Evolutionary conservation across 192 early-diverging fungal genomes (phyloP).

Genomic region (Backusella westeae): DNA sequence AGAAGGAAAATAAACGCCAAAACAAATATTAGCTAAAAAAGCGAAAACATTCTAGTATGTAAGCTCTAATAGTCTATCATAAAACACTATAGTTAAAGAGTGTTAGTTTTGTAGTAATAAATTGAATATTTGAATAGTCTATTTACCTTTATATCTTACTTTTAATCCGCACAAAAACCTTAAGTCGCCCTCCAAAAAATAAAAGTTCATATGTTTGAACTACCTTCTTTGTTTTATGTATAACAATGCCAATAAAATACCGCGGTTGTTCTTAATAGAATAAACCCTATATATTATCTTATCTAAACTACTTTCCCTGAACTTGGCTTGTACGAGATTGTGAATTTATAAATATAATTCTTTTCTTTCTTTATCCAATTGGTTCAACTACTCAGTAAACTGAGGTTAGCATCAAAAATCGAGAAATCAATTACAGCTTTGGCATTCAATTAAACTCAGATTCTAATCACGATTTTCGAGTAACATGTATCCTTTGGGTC

Average conservation of each 20-base stretch:
- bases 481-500: background rate
- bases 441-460: background rate
- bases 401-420: background rate
- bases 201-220: background rate
- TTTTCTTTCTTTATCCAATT: background rate
- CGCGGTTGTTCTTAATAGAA: background rate
- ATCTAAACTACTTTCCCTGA: background rate
- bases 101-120: background rate
- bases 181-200: background rate
- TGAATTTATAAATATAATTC: background rate
- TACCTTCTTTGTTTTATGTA: background rate
- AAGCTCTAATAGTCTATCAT: background rate
- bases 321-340: background rate
- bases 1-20: no score
- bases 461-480: slow-evolving; percentile 1
- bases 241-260: background rate
- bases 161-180: background rate
- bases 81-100: background rate
- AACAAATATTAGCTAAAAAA: background rate
- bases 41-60: background rate
- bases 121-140: background rate
- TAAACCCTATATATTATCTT: background rate
- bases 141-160: background rate
- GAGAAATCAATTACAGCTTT: slow-evolving; percentile 4
- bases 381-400: background rate